A percentile compares a stretch with the other conserved stretches of the same genome.
Evolutionary conservation across 768 basidiomycete species (phyloP).

Genomic region (Trametes gibbosa): DNA sequence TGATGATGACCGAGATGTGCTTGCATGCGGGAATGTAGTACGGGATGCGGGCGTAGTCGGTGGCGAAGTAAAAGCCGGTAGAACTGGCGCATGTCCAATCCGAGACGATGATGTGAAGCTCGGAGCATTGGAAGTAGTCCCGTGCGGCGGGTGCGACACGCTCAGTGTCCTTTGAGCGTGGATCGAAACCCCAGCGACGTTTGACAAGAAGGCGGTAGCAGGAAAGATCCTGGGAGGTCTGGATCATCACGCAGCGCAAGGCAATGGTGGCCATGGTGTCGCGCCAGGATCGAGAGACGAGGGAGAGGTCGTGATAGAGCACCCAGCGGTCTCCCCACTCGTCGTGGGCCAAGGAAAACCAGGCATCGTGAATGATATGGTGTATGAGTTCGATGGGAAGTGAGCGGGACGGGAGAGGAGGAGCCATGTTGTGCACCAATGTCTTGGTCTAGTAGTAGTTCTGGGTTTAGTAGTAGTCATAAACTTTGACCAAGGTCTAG

Average conservation of each 20-base stretch:
- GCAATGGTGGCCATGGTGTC: conserved; percentile 3
- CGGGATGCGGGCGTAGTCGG: conserved; percentile 13
- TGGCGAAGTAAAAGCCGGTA: neutral
- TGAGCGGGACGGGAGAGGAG: neutral
- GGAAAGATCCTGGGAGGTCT: conserved; percentile 2
- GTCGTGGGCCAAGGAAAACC: neutral
- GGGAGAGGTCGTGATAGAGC: neutral
- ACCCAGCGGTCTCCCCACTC: conserved; percentile 9
- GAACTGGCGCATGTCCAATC: conserved; percentile 4
- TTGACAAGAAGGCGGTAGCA: neutral
- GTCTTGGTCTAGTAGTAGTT: no score
- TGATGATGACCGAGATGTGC: conserved; percentile 8
- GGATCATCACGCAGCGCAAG: conserved; percentile 4
- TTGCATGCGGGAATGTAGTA: conserved; percentile 6
- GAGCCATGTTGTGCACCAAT: conserved; percentile 4
- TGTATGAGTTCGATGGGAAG: conserved; percentile 7
- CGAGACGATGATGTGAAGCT: conserved; percentile 9
- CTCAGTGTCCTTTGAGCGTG: neutral
- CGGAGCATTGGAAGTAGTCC: conserved; percentile 3
- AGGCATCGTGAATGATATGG: conserved; percentile 4
- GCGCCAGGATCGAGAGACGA: conserved; percentile 1
- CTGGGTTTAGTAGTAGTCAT: no score
- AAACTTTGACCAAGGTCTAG: no score
- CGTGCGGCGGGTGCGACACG: conserved; percentile 2
- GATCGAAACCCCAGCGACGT: conserved; percentile 8